phyloP scores from a whole-genome alignment of 768 basidiomycete genomes.

The Phylloporus arenicola region DNA sequence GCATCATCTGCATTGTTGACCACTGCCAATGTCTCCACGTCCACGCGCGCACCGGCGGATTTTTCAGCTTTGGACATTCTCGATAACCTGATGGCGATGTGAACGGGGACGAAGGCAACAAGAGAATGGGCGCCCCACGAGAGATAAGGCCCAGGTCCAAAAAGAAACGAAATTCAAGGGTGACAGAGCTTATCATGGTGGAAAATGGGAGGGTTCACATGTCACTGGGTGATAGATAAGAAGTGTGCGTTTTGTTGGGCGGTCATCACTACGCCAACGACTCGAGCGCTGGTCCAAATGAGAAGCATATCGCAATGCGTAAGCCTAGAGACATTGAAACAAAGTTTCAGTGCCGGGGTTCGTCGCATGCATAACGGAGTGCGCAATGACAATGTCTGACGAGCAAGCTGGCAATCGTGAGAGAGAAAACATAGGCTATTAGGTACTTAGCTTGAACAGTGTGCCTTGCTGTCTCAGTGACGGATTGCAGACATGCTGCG shows the following conservation, averaged over 20 bases:
- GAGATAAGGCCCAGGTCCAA: neutral
- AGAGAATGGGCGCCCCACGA: neutral
- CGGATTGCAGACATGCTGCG: too few species aligned
- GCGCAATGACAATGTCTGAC: too few species aligned
- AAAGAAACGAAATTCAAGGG: neutral
- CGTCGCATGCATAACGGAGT: neutral
- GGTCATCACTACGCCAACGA: neutral
- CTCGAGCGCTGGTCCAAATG: neutral
- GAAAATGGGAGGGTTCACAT: neutral
- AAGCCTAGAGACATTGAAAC: neutral
- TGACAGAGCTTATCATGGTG: neutral
- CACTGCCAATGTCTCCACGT: neutral
- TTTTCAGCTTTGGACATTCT: neutral
- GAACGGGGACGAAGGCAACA: neutral
- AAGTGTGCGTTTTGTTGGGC: too few species aligned
- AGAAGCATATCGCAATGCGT: neutral
- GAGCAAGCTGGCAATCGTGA: neutral
- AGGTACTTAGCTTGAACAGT: too few species aligned
- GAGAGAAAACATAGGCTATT: neutral
- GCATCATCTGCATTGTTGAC: conserved; percentile 44
- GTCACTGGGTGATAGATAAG: neutral
- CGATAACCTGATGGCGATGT: neutral
- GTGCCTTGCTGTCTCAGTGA: too few species aligned
- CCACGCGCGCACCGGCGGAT: neutral
- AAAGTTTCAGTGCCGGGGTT: neutral